phyloP scores from a whole-genome alignment of 768 basidiomycete species.

The Crassisporium funariophilum region DNA sequence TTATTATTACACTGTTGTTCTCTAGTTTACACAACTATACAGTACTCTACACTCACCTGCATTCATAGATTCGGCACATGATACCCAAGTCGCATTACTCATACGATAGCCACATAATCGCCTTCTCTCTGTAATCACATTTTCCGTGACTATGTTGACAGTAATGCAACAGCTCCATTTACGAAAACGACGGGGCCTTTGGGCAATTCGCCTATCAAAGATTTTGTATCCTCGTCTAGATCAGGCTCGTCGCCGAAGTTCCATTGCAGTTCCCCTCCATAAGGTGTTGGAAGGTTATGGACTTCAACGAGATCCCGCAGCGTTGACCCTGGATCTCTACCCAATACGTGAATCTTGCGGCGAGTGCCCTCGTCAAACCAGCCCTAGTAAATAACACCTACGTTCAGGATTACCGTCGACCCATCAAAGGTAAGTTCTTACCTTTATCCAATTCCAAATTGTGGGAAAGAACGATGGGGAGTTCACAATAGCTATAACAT shows the following conservation, averaged over 20 bases:
- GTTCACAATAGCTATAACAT: slow-evolving; percentile 70
- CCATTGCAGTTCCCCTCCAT: slow-evolving; percentile 77
- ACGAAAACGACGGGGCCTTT: slow-evolving; percentile 53
- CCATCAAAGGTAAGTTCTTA: slow-evolving; percentile 21
- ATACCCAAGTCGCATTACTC: neutral
- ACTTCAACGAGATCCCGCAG: slow-evolving; percentile 50
- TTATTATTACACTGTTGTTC: slow-evolving; percentile 1
- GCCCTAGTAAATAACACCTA: slow-evolving; percentile 39
- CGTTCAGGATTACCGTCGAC: neutral
- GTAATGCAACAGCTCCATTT: slow-evolving; percentile 42
- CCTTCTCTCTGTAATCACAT: neutral
- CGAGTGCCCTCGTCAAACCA: slow-evolving; percentile 83
- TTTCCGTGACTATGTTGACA: slow-evolving; percentile 1
- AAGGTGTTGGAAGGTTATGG: slow-evolving; percentile 59
- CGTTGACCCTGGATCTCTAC: slow-evolving; percentile 51
- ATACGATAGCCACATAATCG: slow-evolving; percentile 7
- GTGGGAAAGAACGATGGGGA: slow-evolving; percentile 83
- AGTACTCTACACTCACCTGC: neutral
- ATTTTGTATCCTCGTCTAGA: slow-evolving; percentile 54
- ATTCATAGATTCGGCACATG: neutral
- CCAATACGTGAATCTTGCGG: slow-evolving; percentile 72
- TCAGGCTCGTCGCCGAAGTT: slow-evolving; percentile 62
- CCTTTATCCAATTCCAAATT: slow-evolving; percentile 85
- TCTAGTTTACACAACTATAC: slow-evolving; percentile 4
- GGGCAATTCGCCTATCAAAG: slow-evolving; percentile 50